Base-by-base conservation (phyloP, 1,139 yeast species). In the Blastobotrys niveus region DNA sequence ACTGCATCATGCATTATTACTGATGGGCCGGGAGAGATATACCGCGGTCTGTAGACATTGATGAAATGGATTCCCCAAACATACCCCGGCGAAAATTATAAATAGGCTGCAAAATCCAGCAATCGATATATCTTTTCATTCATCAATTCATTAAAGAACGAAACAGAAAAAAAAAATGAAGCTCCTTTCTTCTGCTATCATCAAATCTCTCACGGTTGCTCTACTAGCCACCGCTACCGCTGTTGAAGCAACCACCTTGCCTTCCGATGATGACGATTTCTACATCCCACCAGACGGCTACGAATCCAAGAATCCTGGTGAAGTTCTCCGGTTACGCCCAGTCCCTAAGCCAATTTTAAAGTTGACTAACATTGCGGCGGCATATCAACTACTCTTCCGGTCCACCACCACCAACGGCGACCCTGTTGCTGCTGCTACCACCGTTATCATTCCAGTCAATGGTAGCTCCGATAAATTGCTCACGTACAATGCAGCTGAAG, bases 401-500 rank as follows among this genome's bases (percentile, higher is more conserved):
- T 52, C 59, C 12, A 51, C 56, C 22, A 53, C 58, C 39, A 49
- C 61, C 9, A 39, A 47, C 34, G 63, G 57, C 29, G 46, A 48
- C 12, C 51, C 66, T 17, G 48, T 54, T 4, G 53, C 54, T 1
- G 55, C 57, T 19, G 55, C 58, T 17, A 59, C 63, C 12, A 61
- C 64, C 1, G 45, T 61, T 9, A 43, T 61, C 32, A 49, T 51
- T 19, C 65, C 65, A 6, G 30, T 33, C 10, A 43, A 47, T 19
- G 29, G 24, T 10, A 24, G 19, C 15, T 51, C 51, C 40, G 31
- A 45, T 14, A 45, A 52, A 22, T 41, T 61, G 21, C 45, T 59
- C 17, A 54, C 62, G 7, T 55, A 52, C 43, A 61, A 56, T 42
- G 36, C 46, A 31, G 57, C 59, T 32, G 64, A 61, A 45, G 64